Conservation (phyloP, 2,329 filamentous ascomycete species). For the Talaromyces sp. region DNA sequence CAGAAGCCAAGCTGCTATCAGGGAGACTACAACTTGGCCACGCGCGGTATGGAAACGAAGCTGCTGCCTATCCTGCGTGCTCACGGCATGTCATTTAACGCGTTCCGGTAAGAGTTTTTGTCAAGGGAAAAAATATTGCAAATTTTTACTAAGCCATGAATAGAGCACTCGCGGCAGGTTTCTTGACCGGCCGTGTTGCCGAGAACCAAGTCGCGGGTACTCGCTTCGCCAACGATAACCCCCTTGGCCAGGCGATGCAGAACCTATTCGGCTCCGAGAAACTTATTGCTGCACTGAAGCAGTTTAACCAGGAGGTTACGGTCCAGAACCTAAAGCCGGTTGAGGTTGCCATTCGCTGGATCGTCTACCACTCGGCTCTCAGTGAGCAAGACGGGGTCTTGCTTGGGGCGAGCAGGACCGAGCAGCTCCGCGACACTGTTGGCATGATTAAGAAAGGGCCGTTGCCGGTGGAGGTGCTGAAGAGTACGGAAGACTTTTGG, state of each 20-base stretch:
- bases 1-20: slow-evolving; percentile 39
- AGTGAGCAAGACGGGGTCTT: slow-evolving; percentile 58
- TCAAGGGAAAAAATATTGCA: not conserved
- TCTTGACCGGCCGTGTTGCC: slow-evolving; percentile 31
- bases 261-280: slow-evolving; percentile 25
- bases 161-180: slow-evolving; percentile 29
- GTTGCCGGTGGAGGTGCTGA: slow-evolving; percentile 69
- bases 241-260: slow-evolving; percentile 20
- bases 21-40: slow-evolving; percentile 36
- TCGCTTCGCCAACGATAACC: slow-evolving; percentile 23
- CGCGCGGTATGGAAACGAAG: slow-evolving; percentile 30
- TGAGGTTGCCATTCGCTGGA: slow-evolving; percentile 71
- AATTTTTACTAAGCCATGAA: not conserved
- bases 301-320: slow-evolving; percentile 23
- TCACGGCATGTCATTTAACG: slow-evolving; percentile 25
- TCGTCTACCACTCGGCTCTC: slow-evolving; percentile 64
- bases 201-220: slow-evolving; percentile 22
- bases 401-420: slow-evolving; percentile 54
- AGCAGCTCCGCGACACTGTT: slow-evolving; percentile 54
- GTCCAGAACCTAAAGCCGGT: slow-evolving; percentile 61
- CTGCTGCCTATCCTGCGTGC: slow-evolving; percentile 34
- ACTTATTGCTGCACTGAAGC: slow-evolving; percentile 25
- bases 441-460: slow-evolving; percentile 61
- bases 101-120: slow-evolving; percentile 16
- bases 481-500: slow-evolving; percentile 3